A percentile compares a stretch with the other conserved stretches of the same genome.
These are phyloP conservation scores for Amaranthus hypochondriacus DNA, from an alignment of 148 eudicot genomes.

Conservation along the genomic window DNA sequence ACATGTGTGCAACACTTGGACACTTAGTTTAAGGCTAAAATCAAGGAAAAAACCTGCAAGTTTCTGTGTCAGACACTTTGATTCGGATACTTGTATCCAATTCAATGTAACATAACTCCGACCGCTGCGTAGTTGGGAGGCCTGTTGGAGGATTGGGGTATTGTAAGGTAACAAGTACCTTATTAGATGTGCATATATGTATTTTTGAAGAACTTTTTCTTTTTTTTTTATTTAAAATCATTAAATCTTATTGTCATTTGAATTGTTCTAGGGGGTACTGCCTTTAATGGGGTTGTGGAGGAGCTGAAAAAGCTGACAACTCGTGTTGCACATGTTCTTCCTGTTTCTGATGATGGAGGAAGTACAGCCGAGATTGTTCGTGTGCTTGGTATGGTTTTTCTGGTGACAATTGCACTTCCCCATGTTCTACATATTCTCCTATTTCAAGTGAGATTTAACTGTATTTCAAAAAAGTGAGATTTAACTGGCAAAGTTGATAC, in stretches of 20 bases:
- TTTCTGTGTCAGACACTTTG: too few relatives aligned
- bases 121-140: not conserved
- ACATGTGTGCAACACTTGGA: too few relatives aligned
- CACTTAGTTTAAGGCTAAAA: too few relatives aligned
- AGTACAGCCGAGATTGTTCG: slow-evolving; percentile 99
- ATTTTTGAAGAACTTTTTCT: not conserved
- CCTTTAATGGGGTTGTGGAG: slow-evolving; percentile 93
- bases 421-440: not conserved
- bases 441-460: not conserved
- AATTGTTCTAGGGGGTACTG: slow-evolving; percentile 76
- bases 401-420: slow-evolving; percentile 3
- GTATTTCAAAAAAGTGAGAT: too few relatives aligned
- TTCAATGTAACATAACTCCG: too few relatives aligned
- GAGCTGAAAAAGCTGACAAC: slow-evolving; percentile 93
- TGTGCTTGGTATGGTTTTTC: slow-evolving; percentile 68
- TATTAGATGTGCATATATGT: not conserved
- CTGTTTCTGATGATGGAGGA: slow-evolving; percentile 99
- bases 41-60: too few relatives aligned
- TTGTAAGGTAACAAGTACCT: not conserved
- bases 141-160: not conserved
- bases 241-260: not conserved
- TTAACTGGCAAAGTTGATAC: too few relatives aligned
- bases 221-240: not conserved
- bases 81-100: too few relatives aligned
- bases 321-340: slow-evolving; percentile 86